Evolutionary conservation across 441 rosid species (phyloP).

Genomic region (Kokia cookei): DNA sequence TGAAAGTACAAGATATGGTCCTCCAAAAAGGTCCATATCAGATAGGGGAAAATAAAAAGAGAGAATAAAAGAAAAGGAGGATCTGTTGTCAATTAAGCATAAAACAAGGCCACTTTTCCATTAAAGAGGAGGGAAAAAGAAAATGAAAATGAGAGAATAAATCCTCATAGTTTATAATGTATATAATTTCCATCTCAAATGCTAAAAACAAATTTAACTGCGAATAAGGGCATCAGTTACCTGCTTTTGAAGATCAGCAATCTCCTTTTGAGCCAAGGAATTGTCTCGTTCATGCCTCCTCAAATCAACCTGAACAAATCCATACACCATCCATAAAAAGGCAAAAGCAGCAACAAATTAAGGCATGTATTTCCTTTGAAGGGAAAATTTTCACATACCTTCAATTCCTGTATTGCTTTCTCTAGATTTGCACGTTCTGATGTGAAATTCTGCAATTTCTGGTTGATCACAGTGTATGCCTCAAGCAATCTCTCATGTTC

Average conservation of each 20-base stretch:
- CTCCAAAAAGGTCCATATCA: neutral
- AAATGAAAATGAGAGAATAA: neutral
- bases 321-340: neutral
- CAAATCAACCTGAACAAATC: constrained; percentile 54
- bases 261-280: constrained; percentile 63
- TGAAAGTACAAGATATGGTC: neutral
- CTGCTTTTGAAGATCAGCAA: constrained; percentile 81
- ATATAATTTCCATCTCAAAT: neutral
- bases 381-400: constrained; percentile 38
- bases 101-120: neutral
- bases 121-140: neutral
- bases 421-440: constrained; percentile 74
- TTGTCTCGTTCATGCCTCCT: constrained; percentile 76
- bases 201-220: neutral
- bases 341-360: constrained; percentile 1
- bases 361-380: neutral
- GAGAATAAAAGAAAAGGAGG: neutral
- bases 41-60: neutral
- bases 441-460: constrained; percentile 66
- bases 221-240: constrained; percentile 18
- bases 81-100: neutral
- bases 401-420: constrained; percentile 64
- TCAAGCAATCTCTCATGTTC: constrained; percentile 90
- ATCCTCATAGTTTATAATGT: neutral
- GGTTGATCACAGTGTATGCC: constrained; percentile 71